A percentile compares a stretch with the other conserved stretches of the same genome.
These are phyloP conservation scores for Metschnikowia amazonensis DNA, from an alignment of 805 yeast genomes.

Conservation along the genomic window DNA sequence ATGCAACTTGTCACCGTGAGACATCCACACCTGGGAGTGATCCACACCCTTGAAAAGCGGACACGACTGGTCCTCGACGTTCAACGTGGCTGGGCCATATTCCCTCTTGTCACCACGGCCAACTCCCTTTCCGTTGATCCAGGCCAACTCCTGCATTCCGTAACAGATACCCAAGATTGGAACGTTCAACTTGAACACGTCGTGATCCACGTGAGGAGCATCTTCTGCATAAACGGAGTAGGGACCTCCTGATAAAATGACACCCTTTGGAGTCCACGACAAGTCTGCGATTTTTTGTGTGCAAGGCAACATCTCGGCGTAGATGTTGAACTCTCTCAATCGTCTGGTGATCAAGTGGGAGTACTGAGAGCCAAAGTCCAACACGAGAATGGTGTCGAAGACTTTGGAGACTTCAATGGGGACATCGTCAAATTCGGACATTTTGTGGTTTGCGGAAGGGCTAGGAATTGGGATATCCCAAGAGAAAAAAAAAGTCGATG, in stretches of 20 bases:
- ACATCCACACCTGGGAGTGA: constrained; percentile 98
- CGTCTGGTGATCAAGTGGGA: constrained; percentile 96
- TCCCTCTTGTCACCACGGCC: constrained; percentile 96
- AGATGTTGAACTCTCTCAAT: constrained; percentile 94
- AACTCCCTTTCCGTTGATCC: constrained; percentile 93
- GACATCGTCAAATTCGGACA: constrained; percentile 27
- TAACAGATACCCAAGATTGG: constrained; percentile 97
- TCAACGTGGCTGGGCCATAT: constrained; percentile 92
- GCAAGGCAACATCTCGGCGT: constrained; percentile 99
- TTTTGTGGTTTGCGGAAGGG: not conserved
- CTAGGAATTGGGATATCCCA: constrained; percentile 5
- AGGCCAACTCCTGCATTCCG: constrained; percentile 98
- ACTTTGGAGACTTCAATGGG: constrained; percentile 72
- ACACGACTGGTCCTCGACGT: constrained; percentile 63
- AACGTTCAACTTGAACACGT: constrained; percentile 81
- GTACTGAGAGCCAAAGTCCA: constrained; percentile 98
- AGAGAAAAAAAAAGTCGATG: constrained; percentile 4
- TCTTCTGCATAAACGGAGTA: constrained; percentile 94
- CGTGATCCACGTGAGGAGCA: constrained; percentile 97
- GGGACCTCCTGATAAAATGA: constrained; percentile 95
- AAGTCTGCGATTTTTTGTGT: constrained; percentile 94
- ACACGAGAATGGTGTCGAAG: constrained; percentile 94
- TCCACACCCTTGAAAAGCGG: constrained; percentile 84
- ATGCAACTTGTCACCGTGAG: constrained; percentile 94
- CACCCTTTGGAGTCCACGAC: constrained; percentile 93